Percentiles rank a stretch among this genome's conserved stretches.
phyloP scores from a whole-genome alignment of 306 rosid genomes.

The Chamaecrista fasciculata region DNA sequence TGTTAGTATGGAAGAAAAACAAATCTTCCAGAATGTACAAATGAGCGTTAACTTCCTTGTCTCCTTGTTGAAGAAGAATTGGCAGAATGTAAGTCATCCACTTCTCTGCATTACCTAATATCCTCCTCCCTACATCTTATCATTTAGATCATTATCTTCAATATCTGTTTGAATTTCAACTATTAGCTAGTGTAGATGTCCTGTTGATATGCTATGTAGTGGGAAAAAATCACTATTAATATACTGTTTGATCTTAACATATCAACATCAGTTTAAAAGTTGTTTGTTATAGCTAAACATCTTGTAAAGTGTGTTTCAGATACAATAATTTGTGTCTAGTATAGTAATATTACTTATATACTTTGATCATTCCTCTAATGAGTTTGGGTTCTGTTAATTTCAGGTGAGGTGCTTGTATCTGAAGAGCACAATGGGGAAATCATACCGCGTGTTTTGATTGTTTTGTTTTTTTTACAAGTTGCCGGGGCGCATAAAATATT shows the following conservation, averaged over 20 bases:
- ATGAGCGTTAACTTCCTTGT: slow-evolving; percentile 67
- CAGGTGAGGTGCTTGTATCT: slow-evolving; percentile 33
- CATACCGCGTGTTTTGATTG: slow-evolving; percentile 23
- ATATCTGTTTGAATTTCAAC: not conserved
- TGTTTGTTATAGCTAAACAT: too few relatives aligned
- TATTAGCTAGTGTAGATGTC: not conserved
- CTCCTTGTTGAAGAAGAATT: slow-evolving; percentile 61
- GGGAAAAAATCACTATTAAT: too few relatives aligned
- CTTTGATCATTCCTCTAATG: not conserved
- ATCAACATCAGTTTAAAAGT: too few relatives aligned
- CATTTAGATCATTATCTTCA: not conserved
- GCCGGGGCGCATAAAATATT: not conserved
- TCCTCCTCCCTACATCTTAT: not conserved
- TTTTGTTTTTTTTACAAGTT: not conserved
- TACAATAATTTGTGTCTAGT: too few relatives aligned
- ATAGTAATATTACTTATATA: too few relatives aligned
- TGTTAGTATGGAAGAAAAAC: slow-evolving; percentile 66
- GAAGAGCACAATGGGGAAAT: slow-evolving; percentile 30
- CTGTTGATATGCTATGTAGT: too few relatives aligned
- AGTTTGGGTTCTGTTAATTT: not conserved
- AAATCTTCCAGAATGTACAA: slow-evolving; percentile 66
- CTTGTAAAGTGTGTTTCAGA: too few relatives aligned
- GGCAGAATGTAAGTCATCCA: slow-evolving; percentile 57
- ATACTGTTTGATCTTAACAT: too few relatives aligned
- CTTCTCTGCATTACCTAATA: not conserved